A percentile compares a stretch with the other conserved stretches of the same genome.
These are phyloP conservation scores for Fomitopsis pulvina DNA, from an alignment of 768 basidiomycete species.

Conservation along the genomic window DNA sequence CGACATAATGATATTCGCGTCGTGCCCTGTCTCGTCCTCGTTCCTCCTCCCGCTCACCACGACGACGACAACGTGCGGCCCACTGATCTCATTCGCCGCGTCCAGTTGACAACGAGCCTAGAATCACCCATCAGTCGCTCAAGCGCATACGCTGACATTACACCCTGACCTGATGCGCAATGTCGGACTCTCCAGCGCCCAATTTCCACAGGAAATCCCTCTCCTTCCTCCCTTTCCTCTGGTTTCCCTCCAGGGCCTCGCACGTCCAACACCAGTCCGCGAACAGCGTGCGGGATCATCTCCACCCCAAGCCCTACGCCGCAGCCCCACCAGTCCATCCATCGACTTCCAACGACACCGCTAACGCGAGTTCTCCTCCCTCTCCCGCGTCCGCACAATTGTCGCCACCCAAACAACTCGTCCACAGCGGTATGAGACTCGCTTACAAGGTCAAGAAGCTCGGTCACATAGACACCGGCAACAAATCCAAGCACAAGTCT, in stretches of 20 bases:
- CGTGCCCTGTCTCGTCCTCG: too few relatives aligned
- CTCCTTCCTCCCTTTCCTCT: neutral
- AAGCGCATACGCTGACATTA: too few relatives aligned
- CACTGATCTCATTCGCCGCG: too few relatives aligned
- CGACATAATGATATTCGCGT: too few relatives aligned
- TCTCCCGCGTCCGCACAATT: conserved; percentile 13
- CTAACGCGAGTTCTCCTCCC: neutral
- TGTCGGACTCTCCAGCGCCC: neutral
- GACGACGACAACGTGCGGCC: too few relatives aligned
- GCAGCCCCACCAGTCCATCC: neutral
- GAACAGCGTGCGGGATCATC: neutral
- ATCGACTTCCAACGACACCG: neutral
- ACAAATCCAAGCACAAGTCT: conserved; percentile 1
- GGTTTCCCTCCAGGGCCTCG: neutral
- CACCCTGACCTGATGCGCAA: conserved; percentile 1
- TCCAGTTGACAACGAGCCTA: too few relatives aligned
- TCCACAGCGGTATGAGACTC: conserved; percentile 30
- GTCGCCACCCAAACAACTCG: conserved; percentile 5
- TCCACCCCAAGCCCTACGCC: neutral
- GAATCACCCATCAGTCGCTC: too few relatives aligned
- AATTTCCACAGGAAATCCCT: neutral
- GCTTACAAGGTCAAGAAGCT: conserved; percentile 38
- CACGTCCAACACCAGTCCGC: neutral
- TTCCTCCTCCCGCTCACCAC: too few relatives aligned
- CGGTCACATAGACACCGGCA: conserved; percentile 33